A percentile compares a stretch with the other conserved stretches of the same genome.
phyloP scores from a whole-genome alignment of 352 stramenopile genomes.

The Phytophthora gonapodyides region DNA sequence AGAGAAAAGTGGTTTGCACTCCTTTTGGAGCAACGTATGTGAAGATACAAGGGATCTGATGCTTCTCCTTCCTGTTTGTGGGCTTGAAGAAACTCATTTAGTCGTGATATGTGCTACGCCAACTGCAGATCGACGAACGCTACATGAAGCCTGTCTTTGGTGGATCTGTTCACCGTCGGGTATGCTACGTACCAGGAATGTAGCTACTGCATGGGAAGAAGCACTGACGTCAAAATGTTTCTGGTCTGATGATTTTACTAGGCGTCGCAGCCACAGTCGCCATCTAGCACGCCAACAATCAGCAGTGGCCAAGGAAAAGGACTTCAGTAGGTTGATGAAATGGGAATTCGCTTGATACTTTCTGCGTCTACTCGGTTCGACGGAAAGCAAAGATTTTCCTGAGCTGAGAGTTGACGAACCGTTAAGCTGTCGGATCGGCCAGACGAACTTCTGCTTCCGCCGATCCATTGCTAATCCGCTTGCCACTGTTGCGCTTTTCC shows the following conservation, averaged over 20 bases:
- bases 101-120: too few relatives aligned
- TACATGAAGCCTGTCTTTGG: slow-evolving; percentile 77
- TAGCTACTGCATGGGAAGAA: too few relatives aligned
- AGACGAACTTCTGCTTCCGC: slow-evolving; percentile 21
- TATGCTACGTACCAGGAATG: neutral
- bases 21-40: slow-evolving; percentile 69
- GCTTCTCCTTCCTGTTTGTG: neutral
- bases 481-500: slow-evolving; percentile 24
- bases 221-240: neutral
- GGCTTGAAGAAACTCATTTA: too few relatives aligned
- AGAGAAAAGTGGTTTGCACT: slow-evolving; percentile 45
- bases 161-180: slow-evolving; percentile 39
- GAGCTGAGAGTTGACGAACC: neutral
- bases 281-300: slow-evolving; percentile 10
- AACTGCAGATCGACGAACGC: slow-evolving; percentile 55
- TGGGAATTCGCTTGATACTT: neutral
- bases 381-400: neutral
- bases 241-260: neutral
- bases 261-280: neutral
- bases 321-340: slow-evolving; percentile 13
- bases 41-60: neutral
- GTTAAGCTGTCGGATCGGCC: slow-evolving; percentile 21
- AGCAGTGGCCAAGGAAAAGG: neutral
- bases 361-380: neutral
- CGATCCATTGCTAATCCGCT: slow-evolving; percentile 3